These are phyloP conservation scores for Limnomonas spitsbergensis DNA, from an alignment of 139 green algal genomes.

Conservation along the genomic window DNA sequence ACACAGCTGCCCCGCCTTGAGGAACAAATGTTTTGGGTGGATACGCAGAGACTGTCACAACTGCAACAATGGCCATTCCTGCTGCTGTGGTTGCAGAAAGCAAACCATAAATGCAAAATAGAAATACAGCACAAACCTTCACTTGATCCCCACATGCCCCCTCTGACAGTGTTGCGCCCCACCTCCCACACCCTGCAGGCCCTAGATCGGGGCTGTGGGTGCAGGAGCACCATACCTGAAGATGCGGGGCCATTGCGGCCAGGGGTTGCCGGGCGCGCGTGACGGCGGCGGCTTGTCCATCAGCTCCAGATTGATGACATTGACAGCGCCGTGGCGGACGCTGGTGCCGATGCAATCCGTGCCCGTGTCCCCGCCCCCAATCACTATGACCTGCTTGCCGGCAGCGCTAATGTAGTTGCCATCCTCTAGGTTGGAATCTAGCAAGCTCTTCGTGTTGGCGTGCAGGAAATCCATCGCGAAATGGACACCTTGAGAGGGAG, in stretches of 20 bases:
- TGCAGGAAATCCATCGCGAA: slow-evolving; percentile 97
- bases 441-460: slow-evolving; percentile 89
- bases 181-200: no score
- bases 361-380: slow-evolving; percentile 93
- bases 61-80: no score
- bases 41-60: no score
- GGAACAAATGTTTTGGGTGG: no score
- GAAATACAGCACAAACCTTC: no score
- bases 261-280: slow-evolving; percentile 80
- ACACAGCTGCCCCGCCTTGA: no score
- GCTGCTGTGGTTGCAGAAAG: no score
- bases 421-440: slow-evolving; percentile 71
- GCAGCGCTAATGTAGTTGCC: slow-evolving; percentile 77
- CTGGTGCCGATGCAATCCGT: slow-evolving; percentile 96
- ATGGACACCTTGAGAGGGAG: slow-evolving; percentile 82
- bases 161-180: no score
- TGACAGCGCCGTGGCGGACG: slow-evolving; percentile 66
- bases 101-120: no score
- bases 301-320: slow-evolving; percentile 93
- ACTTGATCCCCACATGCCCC: no score
- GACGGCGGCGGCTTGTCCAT: slow-evolving; percentile 75
- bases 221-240: slow-evolving; percentile 53
- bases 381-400: slow-evolving; percentile 94
- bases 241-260: slow-evolving; percentile 91
- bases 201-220: no score